These are phyloP conservation scores for Colletotrichum tropicale DNA, from an alignment of 2,329 filamentous ascomycete genomes.

Conservation along the genomic window DNA sequence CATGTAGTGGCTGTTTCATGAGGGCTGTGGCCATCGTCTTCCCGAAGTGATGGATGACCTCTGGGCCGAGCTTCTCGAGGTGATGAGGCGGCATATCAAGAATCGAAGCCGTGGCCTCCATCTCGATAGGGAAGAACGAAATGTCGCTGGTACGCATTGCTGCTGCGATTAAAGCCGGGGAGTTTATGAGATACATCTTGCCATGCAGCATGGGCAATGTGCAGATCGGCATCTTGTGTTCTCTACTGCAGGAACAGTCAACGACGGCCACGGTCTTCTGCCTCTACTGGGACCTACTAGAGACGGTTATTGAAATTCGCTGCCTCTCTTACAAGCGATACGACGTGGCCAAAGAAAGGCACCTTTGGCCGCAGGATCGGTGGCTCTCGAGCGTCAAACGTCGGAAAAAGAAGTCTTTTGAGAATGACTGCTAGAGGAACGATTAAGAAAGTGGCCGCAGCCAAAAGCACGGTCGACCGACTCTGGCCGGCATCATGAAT, in stretches of 20 bases:
- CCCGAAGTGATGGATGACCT: constrained; percentile 38
- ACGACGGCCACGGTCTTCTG: background rate
- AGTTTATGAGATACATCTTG: constrained; percentile 50
- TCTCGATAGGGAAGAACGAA: constrained; percentile 46
- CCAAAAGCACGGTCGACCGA: background rate
- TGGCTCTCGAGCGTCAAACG: constrained; percentile 42
- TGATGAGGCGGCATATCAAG: constrained; percentile 36
- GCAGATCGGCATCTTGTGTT: constrained; percentile 37
- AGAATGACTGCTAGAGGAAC: background rate
- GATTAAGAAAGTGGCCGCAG: background rate
- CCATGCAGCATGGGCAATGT: constrained; percentile 48
- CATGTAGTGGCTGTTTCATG: constrained; percentile 32
- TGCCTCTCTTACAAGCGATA: constrained; percentile 42
- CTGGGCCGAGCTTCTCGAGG: constrained; percentile 22
- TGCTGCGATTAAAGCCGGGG: constrained; percentile 41
- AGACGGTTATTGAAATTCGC: constrained; percentile 39
- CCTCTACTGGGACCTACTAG: constrained; percentile 33
- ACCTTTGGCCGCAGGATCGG: constrained; percentile 42
- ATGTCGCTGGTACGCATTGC: constrained; percentile 46
- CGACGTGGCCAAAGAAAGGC: constrained; percentile 50
- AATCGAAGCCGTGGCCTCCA: constrained; percentile 39
- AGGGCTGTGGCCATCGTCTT: constrained; percentile 37
- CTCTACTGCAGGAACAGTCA: constrained; percentile 20
- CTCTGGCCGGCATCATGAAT: background rate
- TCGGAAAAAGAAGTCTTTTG: constrained; percentile 1